These are phyloP conservation scores for Sugiyamaella castrensis DNA, from an alignment of 1,139 yeast species.

Conservation along the genomic window DNA sequence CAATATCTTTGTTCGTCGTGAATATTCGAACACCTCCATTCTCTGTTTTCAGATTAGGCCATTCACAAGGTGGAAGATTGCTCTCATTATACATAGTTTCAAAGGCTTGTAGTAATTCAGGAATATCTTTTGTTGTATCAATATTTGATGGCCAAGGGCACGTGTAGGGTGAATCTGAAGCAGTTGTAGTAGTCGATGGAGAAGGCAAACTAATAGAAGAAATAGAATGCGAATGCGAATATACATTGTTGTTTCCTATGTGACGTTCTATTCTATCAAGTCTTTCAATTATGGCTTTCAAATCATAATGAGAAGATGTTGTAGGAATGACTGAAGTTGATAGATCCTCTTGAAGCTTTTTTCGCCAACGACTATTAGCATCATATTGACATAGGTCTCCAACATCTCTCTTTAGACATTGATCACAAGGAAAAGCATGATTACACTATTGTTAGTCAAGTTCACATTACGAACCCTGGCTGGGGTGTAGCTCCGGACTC, in stretches of 20 bases:
- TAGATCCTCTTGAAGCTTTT: conserved; percentile 1
- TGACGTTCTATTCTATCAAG: conserved; percentile 11
- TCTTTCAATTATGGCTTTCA: conserved; percentile 9
- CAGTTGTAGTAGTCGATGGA: no score
- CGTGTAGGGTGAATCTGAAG: no score
- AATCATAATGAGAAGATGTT: neutral
- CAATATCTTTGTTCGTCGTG: neutral
- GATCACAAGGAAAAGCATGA: conserved; percentile 16
- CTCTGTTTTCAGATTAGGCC: conserved; percentile 9
- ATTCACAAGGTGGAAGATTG: conserved; percentile 16
- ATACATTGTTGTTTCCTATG: neutral
- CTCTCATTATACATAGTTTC: conserved; percentile 10
- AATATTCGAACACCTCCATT: conserved; percentile 1
- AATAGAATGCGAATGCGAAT: no score
- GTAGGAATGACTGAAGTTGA: neutral
- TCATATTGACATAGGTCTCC: conserved; percentile 11
- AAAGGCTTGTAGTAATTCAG: conserved; percentile 5
- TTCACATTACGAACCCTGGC: no score
- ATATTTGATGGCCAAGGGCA: conserved; percentile 7
- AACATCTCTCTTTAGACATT: conserved; percentile 11
- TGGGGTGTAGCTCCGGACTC: no score
- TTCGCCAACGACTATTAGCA: conserved; percentile 15
- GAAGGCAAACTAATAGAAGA: no score
- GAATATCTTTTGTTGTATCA: conserved; percentile 10
- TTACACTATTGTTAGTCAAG: no score